Evolutionary conservation across 805 yeast genomes (phyloP), one percentile per base, ranked within the genome.

Genomic region (Naumovozyma castellii): DNA sequence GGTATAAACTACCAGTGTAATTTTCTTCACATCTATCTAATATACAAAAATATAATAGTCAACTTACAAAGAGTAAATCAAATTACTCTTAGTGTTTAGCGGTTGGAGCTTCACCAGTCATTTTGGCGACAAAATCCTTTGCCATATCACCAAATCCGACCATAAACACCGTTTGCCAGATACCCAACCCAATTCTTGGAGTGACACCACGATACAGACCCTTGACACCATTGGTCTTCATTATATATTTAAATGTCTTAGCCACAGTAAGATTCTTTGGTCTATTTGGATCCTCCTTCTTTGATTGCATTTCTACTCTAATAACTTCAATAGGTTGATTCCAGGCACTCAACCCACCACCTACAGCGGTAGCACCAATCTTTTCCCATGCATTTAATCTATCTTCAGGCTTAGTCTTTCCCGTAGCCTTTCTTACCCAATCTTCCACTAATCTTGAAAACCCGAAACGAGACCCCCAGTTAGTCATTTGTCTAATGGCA

Each of bases 151-250:
- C 98, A 50, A 92, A 78, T 10, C 95, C 96, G 43, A 90, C 97
- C 97, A 90, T 90, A 64, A 94, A 90, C 35, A 90, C 86, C 2
- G 97, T 90, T 71, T 92, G 98, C 97, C 97, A 92, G 47, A 90
- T 81, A 55, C 97, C 94, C 49, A 92, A 74, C 41, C 95, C 97
- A 51, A 92, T 76, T 73, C 98, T 83, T 52, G 98, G 97, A 13
- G 97, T 78, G 34, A 88, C 96, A 59, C 98, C 98, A 64, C 95
- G 76, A 62, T 88, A 92, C 46, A 92, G 74, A 43, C 98, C 98
- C 65, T 76, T 78, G 43, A 88, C 44, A 51, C 98, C 98, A 59
- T 80, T 84, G 51, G 78, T 75, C 37, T 71, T 53, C 66, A 87
- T 87, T 51, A 92, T 85, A 66, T 90, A 92, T 55, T 73, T 80